Conservation (phyloP, 805 yeast genomes). For the Teunomyces barrocoloradensis region DNA sequence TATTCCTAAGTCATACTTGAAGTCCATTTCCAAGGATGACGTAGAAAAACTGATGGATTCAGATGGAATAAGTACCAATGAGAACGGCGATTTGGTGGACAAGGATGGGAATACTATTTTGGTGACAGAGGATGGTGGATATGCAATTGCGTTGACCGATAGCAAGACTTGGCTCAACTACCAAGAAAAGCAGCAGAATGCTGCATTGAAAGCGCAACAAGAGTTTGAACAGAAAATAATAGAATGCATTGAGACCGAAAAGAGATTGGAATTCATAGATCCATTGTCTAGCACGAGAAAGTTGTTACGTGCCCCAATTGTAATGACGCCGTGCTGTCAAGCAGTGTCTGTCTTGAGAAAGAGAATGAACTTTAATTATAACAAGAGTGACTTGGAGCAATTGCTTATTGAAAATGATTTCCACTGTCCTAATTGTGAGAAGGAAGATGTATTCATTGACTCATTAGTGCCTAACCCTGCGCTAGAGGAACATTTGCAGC, state of each 20-base stretch:
- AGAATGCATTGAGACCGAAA: constrained; percentile 29
- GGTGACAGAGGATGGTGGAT: constrained; percentile 93
- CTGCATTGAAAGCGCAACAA: constrained; percentile 46
- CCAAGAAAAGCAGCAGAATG: constrained; percentile 64
- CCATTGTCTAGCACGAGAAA: constrained; percentile 53
- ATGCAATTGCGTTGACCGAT: constrained; percentile 95
- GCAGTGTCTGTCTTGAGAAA: constrained; percentile 54
- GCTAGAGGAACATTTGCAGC: constrained; percentile 52
- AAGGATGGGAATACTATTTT: constrained; percentile 59
- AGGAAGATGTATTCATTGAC: constrained; percentile 73
- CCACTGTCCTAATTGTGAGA: constrained; percentile 83
- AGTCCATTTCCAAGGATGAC: constrained; percentile 78
- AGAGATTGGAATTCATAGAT: constrained; percentile 52
- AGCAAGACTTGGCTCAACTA: constrained; percentile 84
- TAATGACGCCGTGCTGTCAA: constrained; percentile 79
- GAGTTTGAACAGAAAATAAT: constrained; percentile 47
- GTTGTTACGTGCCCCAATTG: constrained; percentile 64
- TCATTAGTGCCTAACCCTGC: constrained; percentile 60
- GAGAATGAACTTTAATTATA: constrained; percentile 41
- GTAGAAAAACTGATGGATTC: constrained; percentile 49
- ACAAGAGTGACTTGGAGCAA: constrained; percentile 37
- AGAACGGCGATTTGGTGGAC: constrained; percentile 44
- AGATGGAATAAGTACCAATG: constrained; percentile 34
- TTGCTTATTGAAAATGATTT: constrained; percentile 77
- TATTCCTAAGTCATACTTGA: constrained; percentile 90